These are phyloP conservation scores for Boletus rufocinnamomeus DNA, from an alignment of 768 basidiomycete genomes.

Conservation along the genomic window DNA sequence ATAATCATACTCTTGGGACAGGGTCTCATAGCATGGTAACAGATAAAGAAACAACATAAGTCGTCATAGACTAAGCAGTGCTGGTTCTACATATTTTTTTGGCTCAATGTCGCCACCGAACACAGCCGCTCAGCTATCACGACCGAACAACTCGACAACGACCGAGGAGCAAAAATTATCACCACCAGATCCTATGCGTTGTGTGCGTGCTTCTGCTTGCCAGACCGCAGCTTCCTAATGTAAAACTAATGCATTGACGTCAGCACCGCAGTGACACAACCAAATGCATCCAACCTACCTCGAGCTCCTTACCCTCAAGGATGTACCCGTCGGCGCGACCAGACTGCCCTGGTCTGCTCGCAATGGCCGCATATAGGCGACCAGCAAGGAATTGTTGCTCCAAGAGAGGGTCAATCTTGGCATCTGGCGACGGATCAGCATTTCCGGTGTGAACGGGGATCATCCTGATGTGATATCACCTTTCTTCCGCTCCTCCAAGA, in stretches of 20 bases:
- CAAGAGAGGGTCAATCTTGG: slow-evolving; percentile 88
- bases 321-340: slow-evolving; percentile 97
- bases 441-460: background rate
- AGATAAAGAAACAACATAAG: background rate
- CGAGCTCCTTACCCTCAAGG: slow-evolving; percentile 97
- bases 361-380: slow-evolving; percentile 91
- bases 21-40: slow-evolving; percentile 7
- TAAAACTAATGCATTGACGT: slow-evolving; percentile 68
- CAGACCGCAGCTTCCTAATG: slow-evolving; percentile 87
- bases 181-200: slow-evolving; percentile 35
- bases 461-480: slow-evolving; percentile 45
- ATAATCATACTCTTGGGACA: slow-evolving; percentile 16
- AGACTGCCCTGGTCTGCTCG: slow-evolving; percentile 95
- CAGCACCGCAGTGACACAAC: slow-evolving; percentile 13
- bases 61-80: background rate
- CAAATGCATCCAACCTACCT: slow-evolving; percentile 52
- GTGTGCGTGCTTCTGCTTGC: slow-evolving; percentile 93
- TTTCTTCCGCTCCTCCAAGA: slow-evolving; percentile 88
- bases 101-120: background rate
- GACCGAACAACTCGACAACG: background rate
- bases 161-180: background rate
- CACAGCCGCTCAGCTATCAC: background rate
- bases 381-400: slow-evolving; percentile 92
- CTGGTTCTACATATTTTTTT: background rate
- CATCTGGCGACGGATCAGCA: slow-evolving; percentile 50